Evolutionary conservation across 306 rosid species (phyloP).

Genomic region (Quercus variabilis): DNA sequence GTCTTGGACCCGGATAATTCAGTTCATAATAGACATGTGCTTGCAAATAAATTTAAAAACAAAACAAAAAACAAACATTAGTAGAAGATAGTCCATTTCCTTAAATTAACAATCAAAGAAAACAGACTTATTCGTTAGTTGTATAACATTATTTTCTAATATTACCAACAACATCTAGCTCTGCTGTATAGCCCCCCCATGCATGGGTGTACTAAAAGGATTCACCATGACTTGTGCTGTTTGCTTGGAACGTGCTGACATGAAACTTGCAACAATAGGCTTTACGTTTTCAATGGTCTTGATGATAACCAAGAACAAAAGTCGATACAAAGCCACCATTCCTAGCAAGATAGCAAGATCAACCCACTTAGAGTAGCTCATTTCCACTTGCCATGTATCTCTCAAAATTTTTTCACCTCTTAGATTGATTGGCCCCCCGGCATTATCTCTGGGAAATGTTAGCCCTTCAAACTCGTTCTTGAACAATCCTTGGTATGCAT

Average conservation of each 20-base stretch:
- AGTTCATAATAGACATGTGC: too few relatives aligned
- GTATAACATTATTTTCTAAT: too few relatives aligned
- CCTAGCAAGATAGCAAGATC: constrained; percentile 53
- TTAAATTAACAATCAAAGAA: too few relatives aligned
- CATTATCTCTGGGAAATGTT: neutral
- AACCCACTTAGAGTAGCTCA: constrained; percentile 64
- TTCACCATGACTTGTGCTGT: constrained; percentile 5
- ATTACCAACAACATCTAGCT: too few relatives aligned
- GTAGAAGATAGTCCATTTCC: too few relatives aligned
- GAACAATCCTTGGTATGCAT: constrained; percentile 46
- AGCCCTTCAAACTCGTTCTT: constrained; percentile 54
- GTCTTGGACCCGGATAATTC: too few relatives aligned
- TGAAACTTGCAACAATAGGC: constrained; percentile 14
- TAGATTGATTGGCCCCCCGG: too few relatives aligned
- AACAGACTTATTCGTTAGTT: too few relatives aligned
- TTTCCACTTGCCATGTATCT: constrained; percentile 37
- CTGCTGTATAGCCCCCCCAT: neutral
- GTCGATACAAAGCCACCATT: constrained; percentile 49
- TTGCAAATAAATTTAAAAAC: too few relatives aligned
- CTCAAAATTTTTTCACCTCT: constrained; percentile 37
- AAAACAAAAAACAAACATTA: too few relatives aligned
- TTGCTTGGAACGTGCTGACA: constrained; percentile 5
- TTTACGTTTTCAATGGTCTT: constrained; percentile 47
- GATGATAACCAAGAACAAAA: constrained; percentile 42
- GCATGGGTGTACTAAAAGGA: constrained; percentile 11